phyloP scores from a whole-genome alignment of 768 basidiomycete species.

The Pleurotus tuber-regium region DNA sequence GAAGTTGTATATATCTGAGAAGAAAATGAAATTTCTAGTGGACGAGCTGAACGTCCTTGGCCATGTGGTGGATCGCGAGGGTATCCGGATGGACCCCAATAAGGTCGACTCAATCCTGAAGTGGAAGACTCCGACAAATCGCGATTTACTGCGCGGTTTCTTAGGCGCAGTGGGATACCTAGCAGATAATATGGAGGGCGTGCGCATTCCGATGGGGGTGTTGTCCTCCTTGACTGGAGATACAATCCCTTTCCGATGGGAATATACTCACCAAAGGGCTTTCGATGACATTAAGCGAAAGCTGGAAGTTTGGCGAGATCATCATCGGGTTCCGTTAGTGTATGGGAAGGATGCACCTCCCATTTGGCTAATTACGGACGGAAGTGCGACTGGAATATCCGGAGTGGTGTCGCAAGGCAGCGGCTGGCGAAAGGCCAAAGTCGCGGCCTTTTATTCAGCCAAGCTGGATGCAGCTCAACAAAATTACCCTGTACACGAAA shows the following conservation, averaged over 20 bases:
- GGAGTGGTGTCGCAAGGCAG: slow-evolving; percentile 12
- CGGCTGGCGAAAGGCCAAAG: slow-evolving; percentile 20
- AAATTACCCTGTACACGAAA: slow-evolving; percentile 29
- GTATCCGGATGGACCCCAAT: slow-evolving; percentile 28
- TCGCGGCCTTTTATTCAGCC: slow-evolving; percentile 24
- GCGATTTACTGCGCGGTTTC: slow-evolving; percentile 27
- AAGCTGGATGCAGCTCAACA: slow-evolving; percentile 19
- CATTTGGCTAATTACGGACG: slow-evolving; percentile 19
- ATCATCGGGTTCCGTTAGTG: slow-evolving; percentile 11
- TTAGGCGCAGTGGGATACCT: slow-evolving; percentile 31
- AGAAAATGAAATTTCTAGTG: slow-evolving; percentile 22
- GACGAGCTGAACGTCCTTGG: slow-evolving; percentile 18
- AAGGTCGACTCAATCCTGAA: slow-evolving; percentile 29
- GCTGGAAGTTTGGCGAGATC: background rate
- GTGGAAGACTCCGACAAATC: slow-evolving; percentile 23
- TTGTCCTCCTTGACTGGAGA: slow-evolving; percentile 18
- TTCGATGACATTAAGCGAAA: slow-evolving; percentile 26
- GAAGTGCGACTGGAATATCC: slow-evolving; percentile 15
- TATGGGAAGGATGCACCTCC: slow-evolving; percentile 10
- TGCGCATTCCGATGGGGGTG: slow-evolving; percentile 25
- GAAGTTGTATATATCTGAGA: slow-evolving; percentile 24
- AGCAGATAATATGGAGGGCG: slow-evolving; percentile 18
- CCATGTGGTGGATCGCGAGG: slow-evolving; percentile 18
- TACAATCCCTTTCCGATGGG: slow-evolving; percentile 13
- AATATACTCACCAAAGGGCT: slow-evolving; percentile 13